A percentile compares a stretch with the other conserved stretches of the same genome.
phyloP scores from a whole-genome alignment of 1,139 yeast genomes.

The Tardiomyces blankii region DNA sequence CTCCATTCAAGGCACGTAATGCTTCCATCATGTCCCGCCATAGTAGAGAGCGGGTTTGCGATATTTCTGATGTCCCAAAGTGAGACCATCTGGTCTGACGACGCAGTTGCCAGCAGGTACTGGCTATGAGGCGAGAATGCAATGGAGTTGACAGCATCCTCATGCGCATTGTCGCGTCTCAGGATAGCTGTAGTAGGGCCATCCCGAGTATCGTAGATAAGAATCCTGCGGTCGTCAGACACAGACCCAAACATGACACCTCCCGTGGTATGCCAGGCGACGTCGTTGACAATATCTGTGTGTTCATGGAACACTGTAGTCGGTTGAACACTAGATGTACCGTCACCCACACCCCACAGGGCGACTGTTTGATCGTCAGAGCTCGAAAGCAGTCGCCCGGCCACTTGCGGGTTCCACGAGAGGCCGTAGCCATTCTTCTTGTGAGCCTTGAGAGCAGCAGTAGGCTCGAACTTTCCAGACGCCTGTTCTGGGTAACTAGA shows the following conservation, averaged over 20 bases:
- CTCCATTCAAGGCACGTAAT: conserved; percentile 76
- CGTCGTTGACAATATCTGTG: conserved; percentile 28
- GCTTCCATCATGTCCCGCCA: conserved; percentile 45
- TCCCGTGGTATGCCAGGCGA: conserved; percentile 33
- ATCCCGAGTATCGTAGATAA: conserved; percentile 44
- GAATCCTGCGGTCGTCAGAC: conserved; percentile 59
- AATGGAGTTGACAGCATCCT: conserved; percentile 50
- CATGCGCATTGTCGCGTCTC: conserved; percentile 18
- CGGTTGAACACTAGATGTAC: conserved; percentile 10
- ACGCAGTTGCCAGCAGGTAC: conserved; percentile 60
- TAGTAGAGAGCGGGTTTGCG: conserved; percentile 21
- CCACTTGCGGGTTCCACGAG: conserved; percentile 43
- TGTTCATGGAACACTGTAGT: conserved; percentile 16
- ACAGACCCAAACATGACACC: conserved; percentile 53
- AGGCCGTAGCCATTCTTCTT: conserved; percentile 57
- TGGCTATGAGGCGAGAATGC: conserved; percentile 49
- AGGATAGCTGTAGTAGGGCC: conserved; percentile 13
- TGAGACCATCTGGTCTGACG: conserved; percentile 44
- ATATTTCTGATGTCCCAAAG: conserved; percentile 59
- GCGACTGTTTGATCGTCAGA: conserved; percentile 61
- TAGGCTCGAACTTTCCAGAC: conserved; percentile 6
- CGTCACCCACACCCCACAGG: conserved; percentile 45
- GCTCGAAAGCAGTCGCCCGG: conserved; percentile 43
- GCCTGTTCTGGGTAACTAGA: conserved; percentile 7
- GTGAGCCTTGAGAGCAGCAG: conserved; percentile 41